Base-by-base conservation (phyloP, 139 green algal genomes). In the Limnomonas spitsbergensis region DNA sequence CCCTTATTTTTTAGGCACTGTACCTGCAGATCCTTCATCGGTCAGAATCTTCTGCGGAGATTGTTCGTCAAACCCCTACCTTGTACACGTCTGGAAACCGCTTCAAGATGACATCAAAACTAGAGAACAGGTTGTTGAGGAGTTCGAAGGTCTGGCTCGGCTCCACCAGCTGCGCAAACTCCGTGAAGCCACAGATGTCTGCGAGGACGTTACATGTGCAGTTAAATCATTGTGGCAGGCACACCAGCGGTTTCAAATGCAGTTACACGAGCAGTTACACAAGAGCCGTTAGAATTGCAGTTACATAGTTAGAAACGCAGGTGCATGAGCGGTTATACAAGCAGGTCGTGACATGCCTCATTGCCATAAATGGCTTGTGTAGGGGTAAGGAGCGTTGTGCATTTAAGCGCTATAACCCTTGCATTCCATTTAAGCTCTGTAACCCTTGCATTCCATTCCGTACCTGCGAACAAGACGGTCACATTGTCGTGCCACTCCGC, bases 81-180 rank as follows among this genome's bases (percentile, higher is more conserved):
- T 70, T 70, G 9, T 70, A 24, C 7, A 70, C 24, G n/a, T 70
- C 24, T 37, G 56, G 56, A 70, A 70, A 70, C 27, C 29, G 7
- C 56, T 70, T 70, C 7, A 70, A 20, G 4, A 70, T 14, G 56
- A 4, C 24, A 24, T 70, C 56, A 32, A 70, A 70, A 20, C 56
- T 70, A 9, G 56, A 24, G 56, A 70, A 70, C n/a, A 70, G 56
- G 29, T 20, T 32, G 29, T 70, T 70, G n/a, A 70, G 29, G 14
- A 70, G 9, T 4, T 34, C 56, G 24, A 70, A 70, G 29, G 56
- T 70, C 14, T 70, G 14, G 24, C 24, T 70, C 4, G 56, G 56
- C 14, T 70, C 24, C 56, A 70, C 24, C 4, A 9, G 9, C 14
- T 32, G 56, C 14, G 56, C 9, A 32, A 70, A 70, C 27, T 36